phyloP scores from a whole-genome alignment of 371 early-diverging fungal species.

The Smittium culicis region DNA sequence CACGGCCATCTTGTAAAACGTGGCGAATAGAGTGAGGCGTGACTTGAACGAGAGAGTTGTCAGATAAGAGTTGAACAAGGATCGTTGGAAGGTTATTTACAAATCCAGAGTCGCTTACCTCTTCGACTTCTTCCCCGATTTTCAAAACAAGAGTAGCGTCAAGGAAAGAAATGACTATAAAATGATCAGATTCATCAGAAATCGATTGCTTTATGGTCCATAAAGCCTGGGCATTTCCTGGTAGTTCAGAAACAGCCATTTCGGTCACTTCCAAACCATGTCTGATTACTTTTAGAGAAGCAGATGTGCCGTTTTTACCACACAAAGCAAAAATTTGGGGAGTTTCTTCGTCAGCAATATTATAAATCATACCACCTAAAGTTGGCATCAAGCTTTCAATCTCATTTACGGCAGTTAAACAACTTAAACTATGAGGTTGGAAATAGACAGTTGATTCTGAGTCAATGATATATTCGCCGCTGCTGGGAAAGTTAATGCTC shows the following conservation, averaged over 20 bases:
- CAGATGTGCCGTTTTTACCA: slow-evolving; percentile 66
- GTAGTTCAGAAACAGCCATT: slow-evolving; percentile 80
- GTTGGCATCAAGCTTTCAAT: slow-evolving; percentile 70
- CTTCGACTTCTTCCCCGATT: slow-evolving; percentile 90
- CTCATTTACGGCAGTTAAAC: slow-evolving; percentile 77
- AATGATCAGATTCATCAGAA: slow-evolving; percentile 52
- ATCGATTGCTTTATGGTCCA: slow-evolving; percentile 75
- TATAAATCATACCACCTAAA: slow-evolving; percentile 56
- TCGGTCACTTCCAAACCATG: slow-evolving; percentile 87
- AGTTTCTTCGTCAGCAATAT: slow-evolving; percentile 78
- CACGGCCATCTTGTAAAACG: slow-evolving; percentile 68
- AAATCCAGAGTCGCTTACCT: slow-evolving; percentile 82
- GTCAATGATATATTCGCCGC: slow-evolving; percentile 22
- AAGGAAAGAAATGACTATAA: slow-evolving; percentile 84
- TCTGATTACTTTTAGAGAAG: slow-evolving; percentile 67
- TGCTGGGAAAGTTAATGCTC: slow-evolving; percentile 45
- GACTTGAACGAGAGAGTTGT: slow-evolving; percentile 81
- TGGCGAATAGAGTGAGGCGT: slow-evolving; percentile 79
- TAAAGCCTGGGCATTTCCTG: slow-evolving; percentile 84
- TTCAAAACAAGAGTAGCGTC: slow-evolving; percentile 85
- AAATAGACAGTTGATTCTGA: slow-evolving; percentile 48
- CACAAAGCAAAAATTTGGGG: slow-evolving; percentile 84
- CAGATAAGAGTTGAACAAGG: slow-evolving; percentile 69
- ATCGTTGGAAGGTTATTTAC: slow-evolving; percentile 65
- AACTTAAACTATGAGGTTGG: slow-evolving; percentile 63